These are phyloP conservation scores for Phyllosticta capitalensis DNA, from an alignment of 2,329 filamentous ascomycete genomes.

Conservation along the genomic window DNA sequence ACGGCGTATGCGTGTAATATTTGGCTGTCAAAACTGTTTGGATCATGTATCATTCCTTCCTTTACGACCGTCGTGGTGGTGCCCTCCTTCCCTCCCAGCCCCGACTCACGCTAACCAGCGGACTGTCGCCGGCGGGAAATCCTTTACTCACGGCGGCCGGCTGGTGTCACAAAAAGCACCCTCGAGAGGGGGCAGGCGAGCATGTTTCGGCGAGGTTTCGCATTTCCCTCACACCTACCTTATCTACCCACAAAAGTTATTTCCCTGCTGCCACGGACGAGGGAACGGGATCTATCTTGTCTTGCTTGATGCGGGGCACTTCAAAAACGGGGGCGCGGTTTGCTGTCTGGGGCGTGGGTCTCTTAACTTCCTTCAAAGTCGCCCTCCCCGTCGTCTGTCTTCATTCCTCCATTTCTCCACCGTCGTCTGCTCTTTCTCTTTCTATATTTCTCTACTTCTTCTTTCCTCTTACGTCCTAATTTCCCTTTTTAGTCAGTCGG, in stretches of 20 bases:
- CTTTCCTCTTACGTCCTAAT: background rate
- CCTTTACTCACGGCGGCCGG: background rate
- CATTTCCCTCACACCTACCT: background rate
- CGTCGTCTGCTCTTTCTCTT: background rate
- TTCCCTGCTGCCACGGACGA: no score
- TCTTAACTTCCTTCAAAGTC: no score
- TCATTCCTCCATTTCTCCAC: background rate
- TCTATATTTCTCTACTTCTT: background rate
- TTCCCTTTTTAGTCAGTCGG: background rate
- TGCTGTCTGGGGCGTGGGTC: no score
- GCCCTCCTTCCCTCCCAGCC: background rate
- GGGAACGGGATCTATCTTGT: no score
- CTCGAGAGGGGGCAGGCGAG: background rate
- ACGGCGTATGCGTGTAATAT: background rate
- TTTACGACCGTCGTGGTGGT: background rate
- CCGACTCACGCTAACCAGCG: background rate
- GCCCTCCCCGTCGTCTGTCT: background rate
- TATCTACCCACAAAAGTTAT: background rate
- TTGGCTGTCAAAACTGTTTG: background rate
- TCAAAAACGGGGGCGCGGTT: no score
- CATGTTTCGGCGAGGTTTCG: background rate
- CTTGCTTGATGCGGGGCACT: no score
- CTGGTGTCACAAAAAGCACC: background rate
- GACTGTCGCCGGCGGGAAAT: no score
- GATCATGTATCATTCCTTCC: background rate